These are phyloP conservation scores for Chenopodium berlandieri DNA, from an alignment of 148 eudicot genomes.

Conservation along the genomic window DNA sequence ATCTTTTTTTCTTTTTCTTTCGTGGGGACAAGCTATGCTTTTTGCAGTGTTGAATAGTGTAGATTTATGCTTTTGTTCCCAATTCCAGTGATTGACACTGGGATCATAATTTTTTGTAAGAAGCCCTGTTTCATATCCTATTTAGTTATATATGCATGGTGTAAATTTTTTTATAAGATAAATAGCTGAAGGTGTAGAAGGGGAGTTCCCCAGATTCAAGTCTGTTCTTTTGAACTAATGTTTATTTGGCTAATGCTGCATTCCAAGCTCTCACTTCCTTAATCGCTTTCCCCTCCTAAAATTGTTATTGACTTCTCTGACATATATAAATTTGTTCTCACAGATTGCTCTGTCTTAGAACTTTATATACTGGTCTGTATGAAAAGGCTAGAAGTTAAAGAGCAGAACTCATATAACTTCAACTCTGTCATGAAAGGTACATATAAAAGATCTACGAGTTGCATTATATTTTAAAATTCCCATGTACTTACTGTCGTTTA, in stretches of 20 bases:
- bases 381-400: conserved; percentile 88
- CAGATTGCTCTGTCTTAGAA: conserved; percentile 86
- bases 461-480: neutral
- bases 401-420: conserved; percentile 74
- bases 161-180: neutral
- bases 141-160: neutral
- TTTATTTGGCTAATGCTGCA: no score
- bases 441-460: conserved; percentile 12
- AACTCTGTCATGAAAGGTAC: conserved; percentile 86
- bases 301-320: neutral
- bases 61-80: neutral
- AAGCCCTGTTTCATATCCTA: neutral
- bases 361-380: conserved; percentile 82
- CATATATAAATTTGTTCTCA: conserved; percentile 17
- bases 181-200: neutral
- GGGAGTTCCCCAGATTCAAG: neutral
- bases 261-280: neutral
- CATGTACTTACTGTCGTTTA: neutral
- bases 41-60: neutral
- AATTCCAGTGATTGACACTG: no score
- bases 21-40: neutral
- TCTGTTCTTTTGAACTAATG: neutral
- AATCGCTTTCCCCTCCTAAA: neutral
- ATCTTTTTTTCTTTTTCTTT: neutral
- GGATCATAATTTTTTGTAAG: neutral